Percentiles rank a stretch among this genome's conserved stretches.
These are phyloP conservation scores for Cryphonectria japonica DNA, from an alignment of 2,329 filamentous ascomycete species.

Conservation along the genomic window DNA sequence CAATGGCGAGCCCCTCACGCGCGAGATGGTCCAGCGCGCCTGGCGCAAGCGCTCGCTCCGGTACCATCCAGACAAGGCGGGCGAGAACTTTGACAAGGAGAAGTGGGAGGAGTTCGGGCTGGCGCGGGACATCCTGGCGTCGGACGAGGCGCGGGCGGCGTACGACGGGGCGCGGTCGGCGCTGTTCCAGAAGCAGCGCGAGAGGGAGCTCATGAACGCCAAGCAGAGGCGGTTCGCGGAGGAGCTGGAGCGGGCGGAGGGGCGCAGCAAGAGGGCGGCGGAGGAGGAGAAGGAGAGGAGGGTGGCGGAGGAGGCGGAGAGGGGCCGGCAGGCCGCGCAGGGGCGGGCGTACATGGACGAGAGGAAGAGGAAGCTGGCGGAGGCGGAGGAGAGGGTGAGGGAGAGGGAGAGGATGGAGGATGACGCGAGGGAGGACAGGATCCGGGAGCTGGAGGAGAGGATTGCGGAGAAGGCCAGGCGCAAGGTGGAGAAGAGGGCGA, in stretches of 20 bases:
- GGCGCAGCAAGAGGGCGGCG: conserved; percentile 64
- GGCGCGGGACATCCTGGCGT: conserved; percentile 81
- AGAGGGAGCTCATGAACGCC: conserved; percentile 74
- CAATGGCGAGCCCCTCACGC: conserved; percentile 57
- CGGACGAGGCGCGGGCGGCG: conserved; percentile 69
- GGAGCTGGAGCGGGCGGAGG: conserved; percentile 80
- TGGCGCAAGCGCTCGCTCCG: conserved; percentile 87
- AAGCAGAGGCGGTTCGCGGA: conserved; percentile 78
- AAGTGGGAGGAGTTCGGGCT: conserved; percentile 86
- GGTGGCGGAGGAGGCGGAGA: conserved; percentile 36
- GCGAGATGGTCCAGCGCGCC: conserved; percentile 68
- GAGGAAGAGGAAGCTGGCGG: conserved; percentile 45
- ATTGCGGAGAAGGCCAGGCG: conserved; percentile 45
- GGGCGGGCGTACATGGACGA: conserved; percentile 44
- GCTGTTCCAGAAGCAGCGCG: conserved; percentile 67
- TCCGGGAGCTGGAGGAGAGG: conserved; percentile 49
- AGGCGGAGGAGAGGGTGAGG: conserved; percentile 47
- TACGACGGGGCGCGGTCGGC: conserved; percentile 81
- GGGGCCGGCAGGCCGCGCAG: conserved; percentile 40
- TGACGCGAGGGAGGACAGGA: conserved; percentile 39
- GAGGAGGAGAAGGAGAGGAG: conserved; percentile 35
- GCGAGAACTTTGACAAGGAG: conserved; percentile 72
- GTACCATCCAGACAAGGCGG: conserved; percentile 92
- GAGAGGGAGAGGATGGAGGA: conserved; percentile 39
- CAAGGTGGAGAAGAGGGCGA: conserved; percentile 48